These are phyloP conservation scores for Porogramme epimiltina DNA, from an alignment of 1,284 basidiomycete species.

Conservation along the genomic window DNA sequence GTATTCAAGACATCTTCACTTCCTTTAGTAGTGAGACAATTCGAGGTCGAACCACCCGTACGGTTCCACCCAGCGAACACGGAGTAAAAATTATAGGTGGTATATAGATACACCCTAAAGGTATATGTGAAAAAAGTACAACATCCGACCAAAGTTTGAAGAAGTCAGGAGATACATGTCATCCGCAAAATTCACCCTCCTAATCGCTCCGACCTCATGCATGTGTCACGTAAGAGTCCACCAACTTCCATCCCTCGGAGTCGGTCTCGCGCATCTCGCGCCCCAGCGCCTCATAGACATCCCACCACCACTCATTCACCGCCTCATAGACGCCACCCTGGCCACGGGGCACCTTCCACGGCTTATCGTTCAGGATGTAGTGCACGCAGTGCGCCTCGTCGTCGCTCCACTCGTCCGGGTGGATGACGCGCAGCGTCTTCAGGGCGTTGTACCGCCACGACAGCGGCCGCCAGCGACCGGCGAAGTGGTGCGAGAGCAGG, in stretches of 20 bases:
- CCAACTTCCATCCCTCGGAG: conserved; percentile 51
- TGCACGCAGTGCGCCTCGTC: conserved; percentile 76
- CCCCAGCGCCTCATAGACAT: conserved; percentile 55
- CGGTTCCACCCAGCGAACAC: too few species aligned
- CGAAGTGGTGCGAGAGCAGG: conserved; percentile 81
- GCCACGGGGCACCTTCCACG: conserved; percentile 56
- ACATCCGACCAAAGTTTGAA: too few species aligned
- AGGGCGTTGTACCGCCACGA: conserved; percentile 88
- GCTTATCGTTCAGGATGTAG: conserved; percentile 77
- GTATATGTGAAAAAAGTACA: too few species aligned
- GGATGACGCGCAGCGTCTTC: conserved; percentile 73
- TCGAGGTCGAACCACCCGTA: too few species aligned
- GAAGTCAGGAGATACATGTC: too few species aligned
- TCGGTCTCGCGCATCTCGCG: conserved; percentile 48
- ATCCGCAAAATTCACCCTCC: too few species aligned
- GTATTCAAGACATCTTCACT: conserved; percentile 1
- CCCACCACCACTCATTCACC: conserved; percentile 79
- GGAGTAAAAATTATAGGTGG: too few species aligned
- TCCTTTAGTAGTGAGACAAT: background rate
- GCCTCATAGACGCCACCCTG: conserved; percentile 46
- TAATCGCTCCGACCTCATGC: background rate
- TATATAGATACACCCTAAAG: too few species aligned
- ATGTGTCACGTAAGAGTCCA: conserved; percentile 51
- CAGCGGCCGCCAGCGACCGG: conserved; percentile 72
- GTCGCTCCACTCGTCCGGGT: conserved; percentile 76